Conservation (phyloP, 139 green algal species). For the Edaphochlamys debaryana region DNA sequence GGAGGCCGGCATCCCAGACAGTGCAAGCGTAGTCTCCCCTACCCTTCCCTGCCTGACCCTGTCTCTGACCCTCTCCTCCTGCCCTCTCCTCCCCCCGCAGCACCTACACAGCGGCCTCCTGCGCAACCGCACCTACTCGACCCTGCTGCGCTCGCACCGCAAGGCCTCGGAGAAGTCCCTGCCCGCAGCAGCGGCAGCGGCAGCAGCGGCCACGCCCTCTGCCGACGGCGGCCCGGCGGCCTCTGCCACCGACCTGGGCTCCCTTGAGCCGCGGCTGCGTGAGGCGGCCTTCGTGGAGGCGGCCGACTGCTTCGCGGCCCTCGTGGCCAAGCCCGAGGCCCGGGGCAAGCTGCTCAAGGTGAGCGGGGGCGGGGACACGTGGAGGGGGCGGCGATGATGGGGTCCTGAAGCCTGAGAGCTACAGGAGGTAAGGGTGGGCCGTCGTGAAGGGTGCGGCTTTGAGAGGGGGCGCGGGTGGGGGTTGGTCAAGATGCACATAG, state of each 20-base stretch:
- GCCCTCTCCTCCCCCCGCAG: not conserved
- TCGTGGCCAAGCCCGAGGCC: constrained; percentile 49
- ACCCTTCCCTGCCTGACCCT: no score
- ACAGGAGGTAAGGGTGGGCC: no score
- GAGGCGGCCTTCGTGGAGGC: constrained; percentile 58
- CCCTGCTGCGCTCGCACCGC: not conserved
- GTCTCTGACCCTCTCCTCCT: no score
- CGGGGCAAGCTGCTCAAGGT: constrained; percentile 56
- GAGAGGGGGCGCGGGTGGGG: no score
- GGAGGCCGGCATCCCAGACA: no score
- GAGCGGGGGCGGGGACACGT: not conserved
- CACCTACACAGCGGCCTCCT: not conserved
- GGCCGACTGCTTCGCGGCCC: constrained; percentile 60
- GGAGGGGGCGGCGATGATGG: no score
- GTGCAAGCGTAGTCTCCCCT: not conserved
- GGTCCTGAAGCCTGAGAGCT: no score
- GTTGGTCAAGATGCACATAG: no score
- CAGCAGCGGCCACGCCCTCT: not conserved
- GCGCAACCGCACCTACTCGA: not conserved
- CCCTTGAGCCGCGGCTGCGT: constrained; percentile 42
- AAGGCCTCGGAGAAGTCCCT: not conserved
- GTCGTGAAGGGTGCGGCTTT: no score
- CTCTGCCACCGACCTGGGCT: constrained; percentile 17
- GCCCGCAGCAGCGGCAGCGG: not conserved
- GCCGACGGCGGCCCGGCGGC: not conserved